Base-by-base conservation (phyloP, 139 green algal species). In the Tetraselmis chui region DNA sequence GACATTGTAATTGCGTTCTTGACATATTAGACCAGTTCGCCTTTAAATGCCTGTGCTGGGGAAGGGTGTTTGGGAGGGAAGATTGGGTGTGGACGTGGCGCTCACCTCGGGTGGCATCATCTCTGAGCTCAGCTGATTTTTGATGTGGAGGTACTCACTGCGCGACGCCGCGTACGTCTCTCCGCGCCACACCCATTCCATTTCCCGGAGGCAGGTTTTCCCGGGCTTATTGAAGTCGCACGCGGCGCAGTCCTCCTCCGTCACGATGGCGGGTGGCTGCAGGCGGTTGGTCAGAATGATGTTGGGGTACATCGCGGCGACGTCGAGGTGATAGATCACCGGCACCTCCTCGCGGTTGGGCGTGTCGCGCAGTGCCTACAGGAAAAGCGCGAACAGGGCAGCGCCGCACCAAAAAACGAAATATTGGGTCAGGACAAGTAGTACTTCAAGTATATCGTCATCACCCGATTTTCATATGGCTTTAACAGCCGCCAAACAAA, bases 301-400 rank as follows among this genome's bases (percentile, higher is more conserved):
- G 92, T 98, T 98, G 84, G 96, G 96, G 89, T 99, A 99, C 96
- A 99, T 99, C 79, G 96, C 96, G 0, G 96, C 95, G 32, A 99
- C 96, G 84, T 99, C 96, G 79, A 99, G 90, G 84, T 99, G 96
- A 86, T 99, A 99, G 82, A 99, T 98, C 32, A 98, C 85, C 0
- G 96, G 96, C 23, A 80, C 79, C 86, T 98, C 96, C 79, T 97
- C 91, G 25, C 94, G 87, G 59, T 91, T 90, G 30, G 96, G 96
- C 2, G 80, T 82, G 81, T 98, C 96, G 1, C 93, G 79, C 76
- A 98, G 86, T 1, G 32, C 82, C 88, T 94, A 88, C 84, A 98
- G 89, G 87, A 88, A 84, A 0, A n/a, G n/a, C n/a, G n/a, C n/a
- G n/a, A n/a, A n/a, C n/a, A n/a, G n/a, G n/a, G n/a, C n/a, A n/a